Conservation (phyloP, 2,329 filamentous ascomycete species). For the Neurospora crassa region DNA sequence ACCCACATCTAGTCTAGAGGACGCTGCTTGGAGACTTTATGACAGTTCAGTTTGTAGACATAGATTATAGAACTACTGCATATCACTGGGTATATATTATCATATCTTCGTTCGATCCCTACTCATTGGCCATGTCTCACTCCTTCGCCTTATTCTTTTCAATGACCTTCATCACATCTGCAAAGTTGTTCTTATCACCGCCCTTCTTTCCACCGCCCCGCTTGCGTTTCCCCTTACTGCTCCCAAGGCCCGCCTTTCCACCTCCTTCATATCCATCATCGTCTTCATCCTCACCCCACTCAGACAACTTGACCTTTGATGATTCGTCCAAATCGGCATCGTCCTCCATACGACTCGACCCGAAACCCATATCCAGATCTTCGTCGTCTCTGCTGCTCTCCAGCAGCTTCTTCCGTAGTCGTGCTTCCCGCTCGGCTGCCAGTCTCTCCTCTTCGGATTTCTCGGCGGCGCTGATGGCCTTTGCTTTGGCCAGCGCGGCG, state of each 20-base stretch:
- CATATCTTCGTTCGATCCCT: neutral
- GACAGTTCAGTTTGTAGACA: neutral
- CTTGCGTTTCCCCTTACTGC: slow-evolving; percentile 46
- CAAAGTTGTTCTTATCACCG: slow-evolving; percentile 67
- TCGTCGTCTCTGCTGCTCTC: slow-evolving; percentile 71
- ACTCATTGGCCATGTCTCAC: neutral
- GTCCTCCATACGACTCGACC: slow-evolving; percentile 76
- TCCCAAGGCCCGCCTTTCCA: slow-evolving; percentile 23
- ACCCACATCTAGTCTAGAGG: neutral
- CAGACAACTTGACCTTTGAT: slow-evolving; percentile 54
- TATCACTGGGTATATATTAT: neutral
- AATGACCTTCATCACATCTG: slow-evolving; percentile 72
- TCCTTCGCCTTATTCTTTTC: slow-evolving; percentile 41
- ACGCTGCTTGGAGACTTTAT: neutral
- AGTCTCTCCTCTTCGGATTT: slow-evolving; percentile 31
- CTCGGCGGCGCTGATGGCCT: slow-evolving; percentile 44
- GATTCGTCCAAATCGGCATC: slow-evolving; percentile 69
- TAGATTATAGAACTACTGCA: neutral
- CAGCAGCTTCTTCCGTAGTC: slow-evolving; percentile 64
- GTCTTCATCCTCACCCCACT: slow-evolving; percentile 50
- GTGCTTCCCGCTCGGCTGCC: slow-evolving; percentile 49
- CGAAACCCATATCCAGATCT: slow-evolving; percentile 92
- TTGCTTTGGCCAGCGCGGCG: slow-evolving; percentile 79
- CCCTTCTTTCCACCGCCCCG: slow-evolving; percentile 66
- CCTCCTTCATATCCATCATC: slow-evolving; percentile 33